phyloP scores from a whole-genome alignment of 2,329 filamentous ascomycete species.

The Albophoma yamanashiensis region DNA sequence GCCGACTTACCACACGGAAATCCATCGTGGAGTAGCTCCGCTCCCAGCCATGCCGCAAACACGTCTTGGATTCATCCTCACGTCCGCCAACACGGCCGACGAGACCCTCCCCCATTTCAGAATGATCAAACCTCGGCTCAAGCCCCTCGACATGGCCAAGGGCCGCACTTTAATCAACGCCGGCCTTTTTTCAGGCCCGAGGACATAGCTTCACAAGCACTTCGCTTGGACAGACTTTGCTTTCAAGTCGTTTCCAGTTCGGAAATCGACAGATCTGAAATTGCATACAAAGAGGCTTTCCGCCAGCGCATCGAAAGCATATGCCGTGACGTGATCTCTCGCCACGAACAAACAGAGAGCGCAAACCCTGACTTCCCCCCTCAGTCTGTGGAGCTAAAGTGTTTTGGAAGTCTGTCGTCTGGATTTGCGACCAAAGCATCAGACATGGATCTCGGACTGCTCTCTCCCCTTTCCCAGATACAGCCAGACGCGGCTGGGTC shows the following conservation, averaged over 20 bases:
- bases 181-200: conserved; percentile 25
- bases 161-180: conserved; percentile 18
- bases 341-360: conserved; percentile 35
- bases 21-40: neutral
- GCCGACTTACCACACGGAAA: neutral
- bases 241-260: conserved; percentile 36
- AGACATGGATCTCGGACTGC: conserved; percentile 78
- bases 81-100: neutral
- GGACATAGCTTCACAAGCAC: conserved; percentile 36
- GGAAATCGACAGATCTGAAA: conserved; percentile 53
- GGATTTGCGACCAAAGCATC: conserved; percentile 83
- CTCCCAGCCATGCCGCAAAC: neutral
- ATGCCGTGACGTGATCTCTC: conserved; percentile 47
- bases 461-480: conserved; percentile 50
- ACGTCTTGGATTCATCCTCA: neutral
- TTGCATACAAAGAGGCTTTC: conserved; percentile 61
- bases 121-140: conserved; percentile 12
- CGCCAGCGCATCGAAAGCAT: conserved; percentile 52
- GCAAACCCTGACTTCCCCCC: conserved; percentile 35
- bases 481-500: conserved; percentile 44
- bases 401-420: conserved; percentile 73
- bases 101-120: conserved; percentile 10
- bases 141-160: neutral
- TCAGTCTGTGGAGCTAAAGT: conserved; percentile 55
- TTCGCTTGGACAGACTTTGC: conserved; percentile 38